Conservation (phyloP, 2,329 filamentous ascomycete genomes). For the Monilinia vaccinii-corymbosi region DNA sequence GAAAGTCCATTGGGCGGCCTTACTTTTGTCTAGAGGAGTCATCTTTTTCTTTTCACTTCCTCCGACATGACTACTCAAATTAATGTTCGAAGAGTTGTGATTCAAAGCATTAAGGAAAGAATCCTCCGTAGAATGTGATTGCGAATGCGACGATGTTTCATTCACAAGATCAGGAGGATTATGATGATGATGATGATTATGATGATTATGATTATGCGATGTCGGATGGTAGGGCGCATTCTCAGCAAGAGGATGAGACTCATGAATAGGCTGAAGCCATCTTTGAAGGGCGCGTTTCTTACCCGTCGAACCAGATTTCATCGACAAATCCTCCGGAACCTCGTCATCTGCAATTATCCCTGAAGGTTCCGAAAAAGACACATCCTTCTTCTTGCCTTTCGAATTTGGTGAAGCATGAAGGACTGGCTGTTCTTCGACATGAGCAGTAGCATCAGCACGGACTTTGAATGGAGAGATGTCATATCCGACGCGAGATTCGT, state of each 20-base stretch:
- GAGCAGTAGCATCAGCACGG: constrained; percentile 52
- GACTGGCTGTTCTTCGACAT: constrained; percentile 46
- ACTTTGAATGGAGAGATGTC: constrained; percentile 85
- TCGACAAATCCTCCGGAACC: constrained; percentile 32
- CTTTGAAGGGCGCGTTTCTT: constrained; percentile 44
- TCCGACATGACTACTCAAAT: constrained; percentile 13
- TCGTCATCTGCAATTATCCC: constrained; percentile 31
- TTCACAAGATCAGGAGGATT: constrained; percentile 48
- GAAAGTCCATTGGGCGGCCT: constrained; percentile 80
- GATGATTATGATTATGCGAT: neutral
- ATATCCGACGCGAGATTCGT: constrained; percentile 49
- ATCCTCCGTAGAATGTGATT: constrained; percentile 7
- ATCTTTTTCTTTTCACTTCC: constrained; percentile 39
- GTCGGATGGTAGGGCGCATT: neutral
- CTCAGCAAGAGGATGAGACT: constrained; percentile 19
- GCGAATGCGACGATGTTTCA: constrained; percentile 21
- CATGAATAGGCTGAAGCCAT: constrained; percentile 47
- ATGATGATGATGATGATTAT: neutral
- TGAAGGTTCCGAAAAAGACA: constrained; percentile 50
- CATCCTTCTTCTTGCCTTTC: constrained; percentile 47
- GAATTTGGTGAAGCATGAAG: neutral
- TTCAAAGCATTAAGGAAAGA: neutral
- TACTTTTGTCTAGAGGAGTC: constrained; percentile 63
- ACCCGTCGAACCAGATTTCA: constrained; percentile 33
- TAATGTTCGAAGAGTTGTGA: constrained; percentile 19